A percentile compares a stretch with the other conserved stretches of the same genome.
Conservation (phyloP, 371 early-diverging fungal genomes). For the Lichtheimia corymbifera region DNA sequence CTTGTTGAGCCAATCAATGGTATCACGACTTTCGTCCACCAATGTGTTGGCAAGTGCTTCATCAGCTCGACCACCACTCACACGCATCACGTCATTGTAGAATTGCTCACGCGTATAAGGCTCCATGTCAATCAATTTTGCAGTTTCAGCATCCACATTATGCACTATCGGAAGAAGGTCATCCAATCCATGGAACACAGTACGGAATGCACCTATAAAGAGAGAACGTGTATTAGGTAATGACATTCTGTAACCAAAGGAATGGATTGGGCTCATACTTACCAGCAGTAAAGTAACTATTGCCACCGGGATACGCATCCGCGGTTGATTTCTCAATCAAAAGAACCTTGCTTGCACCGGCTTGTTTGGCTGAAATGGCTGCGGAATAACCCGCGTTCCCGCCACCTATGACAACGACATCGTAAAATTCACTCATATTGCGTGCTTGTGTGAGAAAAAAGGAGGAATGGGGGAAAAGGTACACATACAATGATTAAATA, state of each 20-base stretch:
- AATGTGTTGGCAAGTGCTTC: conserved; percentile 12
- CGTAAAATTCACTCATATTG: conserved; percentile 6
- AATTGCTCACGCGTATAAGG: conserved; percentile 20
- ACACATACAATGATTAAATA: too few species aligned
- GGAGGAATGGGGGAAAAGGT: too few species aligned
- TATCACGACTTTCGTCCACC: conserved; percentile 11
- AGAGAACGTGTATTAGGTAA: not conserved
- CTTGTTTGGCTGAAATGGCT: conserved; percentile 22
- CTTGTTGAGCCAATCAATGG: conserved; percentile 15
- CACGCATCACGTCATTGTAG: conserved; percentile 17
- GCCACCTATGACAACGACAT: conserved; percentile 20
- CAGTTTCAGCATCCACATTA: conserved; percentile 15
- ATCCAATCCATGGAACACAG: conserved; percentile 18
- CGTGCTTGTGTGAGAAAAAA: not conserved
- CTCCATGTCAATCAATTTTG: conserved; percentile 19
- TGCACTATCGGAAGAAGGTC: conserved; percentile 20
- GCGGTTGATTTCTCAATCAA: conserved; percentile 20
- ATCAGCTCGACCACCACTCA: conserved; percentile 20
- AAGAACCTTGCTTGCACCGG: conserved; percentile 18
- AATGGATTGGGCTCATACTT: not conserved
- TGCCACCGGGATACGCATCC: conserved; percentile 18
- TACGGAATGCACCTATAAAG: conserved; percentile 19
- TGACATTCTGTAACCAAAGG: not conserved
- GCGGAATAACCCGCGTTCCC: conserved; percentile 23
- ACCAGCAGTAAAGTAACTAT: conserved; percentile 23